Evolutionary conservation across 257 asterid species (phyloP).

Genomic region (Asclepias syriaca): DNA sequence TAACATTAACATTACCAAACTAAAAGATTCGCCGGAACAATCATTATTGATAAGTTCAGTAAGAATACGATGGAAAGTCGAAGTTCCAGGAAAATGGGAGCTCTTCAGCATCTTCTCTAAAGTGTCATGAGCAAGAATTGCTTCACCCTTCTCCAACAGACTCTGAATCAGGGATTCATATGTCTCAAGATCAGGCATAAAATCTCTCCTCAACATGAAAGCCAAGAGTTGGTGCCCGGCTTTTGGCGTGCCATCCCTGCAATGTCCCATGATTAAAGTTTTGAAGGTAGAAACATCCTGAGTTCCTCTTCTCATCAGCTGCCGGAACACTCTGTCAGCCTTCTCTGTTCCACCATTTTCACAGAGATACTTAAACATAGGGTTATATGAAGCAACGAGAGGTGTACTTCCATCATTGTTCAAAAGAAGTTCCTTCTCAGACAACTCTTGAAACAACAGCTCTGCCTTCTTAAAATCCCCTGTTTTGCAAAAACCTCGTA

Average conservation of each 20-base stretch:
- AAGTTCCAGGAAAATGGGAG: conserved; percentile 53
- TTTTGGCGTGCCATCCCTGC: conserved; percentile 49
- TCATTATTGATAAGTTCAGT: conserved; percentile 46
- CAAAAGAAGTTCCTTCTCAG: conserved; percentile 43
- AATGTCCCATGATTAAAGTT: conserved; percentile 69
- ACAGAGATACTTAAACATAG: conserved; percentile 58
- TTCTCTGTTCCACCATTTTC: conserved; percentile 50
- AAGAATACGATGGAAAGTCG: conserved; percentile 56
- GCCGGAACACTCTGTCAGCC: conserved; percentile 73
- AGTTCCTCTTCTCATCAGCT: conserved; percentile 63
- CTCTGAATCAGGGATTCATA: conserved; percentile 57
- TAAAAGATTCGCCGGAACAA: conserved; percentile 47
- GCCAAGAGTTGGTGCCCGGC: conserved; percentile 55
- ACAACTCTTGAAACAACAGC: conserved; percentile 52
- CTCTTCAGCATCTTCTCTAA: conserved; percentile 62
- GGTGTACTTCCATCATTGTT: conserved; percentile 43
- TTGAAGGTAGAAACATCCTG: conserved; percentile 65
- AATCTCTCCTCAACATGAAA: conserved; percentile 71
- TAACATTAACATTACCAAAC: conserved; percentile 57
- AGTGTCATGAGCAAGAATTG: conserved; percentile 54
- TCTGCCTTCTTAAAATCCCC: conserved; percentile 51
- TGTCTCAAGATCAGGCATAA: conserved; percentile 41
- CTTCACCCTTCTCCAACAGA: conserved; percentile 38
- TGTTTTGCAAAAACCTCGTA: conserved; percentile 48
- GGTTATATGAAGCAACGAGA: conserved; percentile 66